These are phyloP conservation scores for Echeveria elegans DNA, from an alignment of 164 flowering plant genomes.

Conservation along the genomic window DNA sequence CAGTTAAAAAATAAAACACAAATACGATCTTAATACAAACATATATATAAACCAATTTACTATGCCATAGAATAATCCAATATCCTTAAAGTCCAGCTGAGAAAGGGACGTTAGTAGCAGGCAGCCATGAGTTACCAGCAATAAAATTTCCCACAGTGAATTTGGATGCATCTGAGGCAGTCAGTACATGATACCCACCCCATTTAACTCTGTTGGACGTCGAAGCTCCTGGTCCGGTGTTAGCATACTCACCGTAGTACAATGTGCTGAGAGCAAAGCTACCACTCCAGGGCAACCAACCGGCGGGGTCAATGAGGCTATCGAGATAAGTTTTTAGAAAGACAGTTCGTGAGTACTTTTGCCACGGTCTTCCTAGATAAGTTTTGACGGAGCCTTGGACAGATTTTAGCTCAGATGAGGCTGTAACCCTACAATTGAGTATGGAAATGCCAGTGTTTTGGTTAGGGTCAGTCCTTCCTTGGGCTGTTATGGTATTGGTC, in stretches of 20 bases:
- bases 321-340: slow-evolving; percentile 30
- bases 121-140: slow-evolving; percentile 37
- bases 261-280: slow-evolving; percentile 35
- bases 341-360: slow-evolving; percentile 40
- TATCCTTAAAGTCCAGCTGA: slow-evolving; percentile 32
- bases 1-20: background rate
- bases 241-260: slow-evolving; percentile 43
- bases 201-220: slow-evolving; percentile 32
- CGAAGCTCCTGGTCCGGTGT: slow-evolving; percentile 43
- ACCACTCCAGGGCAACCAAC: slow-evolving; percentile 49
- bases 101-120: slow-evolving; percentile 36
- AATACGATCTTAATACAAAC: background rate
- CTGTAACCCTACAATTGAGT: slow-evolving; percentile 34
- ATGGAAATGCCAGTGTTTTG: slow-evolving; percentile 60
- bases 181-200: slow-evolving; percentile 26
- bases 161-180: slow-evolving; percentile 24
- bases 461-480: slow-evolving; percentile 45
- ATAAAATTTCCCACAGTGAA: slow-evolving; percentile 41
- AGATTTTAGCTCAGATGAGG: slow-evolving; percentile 35
- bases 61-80: background rate
- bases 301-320: slow-evolving; percentile 31
- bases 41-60: background rate
- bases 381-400: slow-evolving; percentile 29
- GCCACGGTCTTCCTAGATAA: slow-evolving; percentile 50
- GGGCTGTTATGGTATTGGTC: slow-evolving; percentile 49